Evolutionary conservation across 495 filamentous ascomycete species (phyloP).

Genomic region (Saxispiralis lemnorum): DNA sequence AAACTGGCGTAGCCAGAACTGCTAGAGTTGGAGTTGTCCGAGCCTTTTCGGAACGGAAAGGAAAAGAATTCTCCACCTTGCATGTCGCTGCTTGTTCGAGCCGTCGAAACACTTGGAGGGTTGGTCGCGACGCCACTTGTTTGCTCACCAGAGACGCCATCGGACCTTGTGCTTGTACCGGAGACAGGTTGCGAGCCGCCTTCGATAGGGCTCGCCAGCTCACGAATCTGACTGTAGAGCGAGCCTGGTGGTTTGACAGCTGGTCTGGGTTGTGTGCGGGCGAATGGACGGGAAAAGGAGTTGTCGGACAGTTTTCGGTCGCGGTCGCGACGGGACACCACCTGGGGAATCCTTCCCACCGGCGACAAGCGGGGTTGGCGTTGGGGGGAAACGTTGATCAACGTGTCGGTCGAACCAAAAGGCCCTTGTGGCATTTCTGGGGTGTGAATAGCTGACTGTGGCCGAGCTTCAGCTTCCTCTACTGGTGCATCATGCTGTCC

Average conservation of each 20-base stretch:
- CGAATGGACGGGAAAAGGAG: slow-evolving; percentile 76
- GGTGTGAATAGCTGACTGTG: not conserved
- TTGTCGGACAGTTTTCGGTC: slow-evolving; percentile 52
- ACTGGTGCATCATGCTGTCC: not conserved
- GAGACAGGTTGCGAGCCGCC: slow-evolving; percentile 12
- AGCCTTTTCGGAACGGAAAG: slow-evolving; percentile 55
- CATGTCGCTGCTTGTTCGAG: slow-evolving; percentile 12
- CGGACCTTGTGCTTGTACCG: slow-evolving; percentile 10
- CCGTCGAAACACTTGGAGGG: slow-evolving; percentile 16
- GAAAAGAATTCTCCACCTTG: slow-evolving; percentile 40
- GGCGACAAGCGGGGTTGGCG: slow-evolving; percentile 40
- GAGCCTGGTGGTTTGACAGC: slow-evolving; percentile 23
- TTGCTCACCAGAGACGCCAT: slow-evolving; percentile 3
- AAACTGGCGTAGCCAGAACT: slow-evolving; percentile 41
- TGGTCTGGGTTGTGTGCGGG: slow-evolving; percentile 27
- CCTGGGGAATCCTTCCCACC: slow-evolving; percentile 78
- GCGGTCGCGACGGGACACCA: slow-evolving; percentile 53
- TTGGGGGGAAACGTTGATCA: slow-evolving; percentile 19
- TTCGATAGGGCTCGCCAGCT: slow-evolving; percentile 14
- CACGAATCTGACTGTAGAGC: slow-evolving; percentile 14
- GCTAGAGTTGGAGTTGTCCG: slow-evolving; percentile 47
- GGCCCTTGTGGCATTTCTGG: slow-evolving; percentile 14
- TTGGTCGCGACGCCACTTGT: slow-evolving; percentile 15
- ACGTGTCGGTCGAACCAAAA: slow-evolving; percentile 20
- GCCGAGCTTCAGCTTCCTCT: too few relatives aligned